phyloP scores from a whole-genome alignment of 139 green algal genomes.

The Chlamydomonas sp. region DNA sequence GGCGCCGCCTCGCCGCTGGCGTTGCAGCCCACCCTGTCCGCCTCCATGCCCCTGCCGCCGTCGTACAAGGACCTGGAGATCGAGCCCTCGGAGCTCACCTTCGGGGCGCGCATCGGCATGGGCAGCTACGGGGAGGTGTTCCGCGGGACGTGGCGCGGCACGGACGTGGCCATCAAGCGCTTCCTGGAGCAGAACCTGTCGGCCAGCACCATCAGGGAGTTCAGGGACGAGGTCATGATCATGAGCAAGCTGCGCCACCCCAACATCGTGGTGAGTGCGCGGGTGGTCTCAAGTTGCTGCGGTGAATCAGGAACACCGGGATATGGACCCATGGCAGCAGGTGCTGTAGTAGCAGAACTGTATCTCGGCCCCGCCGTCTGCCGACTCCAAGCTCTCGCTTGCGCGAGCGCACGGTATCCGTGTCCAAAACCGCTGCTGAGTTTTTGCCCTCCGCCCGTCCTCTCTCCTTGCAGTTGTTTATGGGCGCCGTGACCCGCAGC shows the following conservation, averaged over 20 bases:
- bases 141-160: conserved; percentile 79
- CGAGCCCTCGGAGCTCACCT: conserved; percentile 63
- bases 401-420: too few relatives aligned
- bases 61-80: conserved; percentile 74
- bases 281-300: too few relatives aligned
- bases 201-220: conserved; percentile 54
- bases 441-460: not conserved
- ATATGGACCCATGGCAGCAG: too few relatives aligned
- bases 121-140: conserved; percentile 77
- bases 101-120: conserved; percentile 81
- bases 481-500: conserved; percentile 58
- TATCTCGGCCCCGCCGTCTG: too few relatives aligned
- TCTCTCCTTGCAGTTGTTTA: conserved; percentile 75
- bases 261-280: conserved; percentile 58
- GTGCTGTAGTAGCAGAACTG: too few relatives aligned
- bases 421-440: too few relatives aligned
- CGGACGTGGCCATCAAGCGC: conserved; percentile 93
- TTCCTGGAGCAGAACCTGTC: conserved; percentile 81
- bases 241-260: conserved; percentile 78
- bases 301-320: too few relatives aligned
- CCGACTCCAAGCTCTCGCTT: too few relatives aligned
- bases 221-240: conserved; percentile 75
- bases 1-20: not conserved
- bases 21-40: conserved; percentile 13
- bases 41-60: conserved; percentile 8